Evolutionary conservation across 2,329 filamentous ascomycete species (phyloP).

Genomic region (Tolypocladium tundrense): DNA sequence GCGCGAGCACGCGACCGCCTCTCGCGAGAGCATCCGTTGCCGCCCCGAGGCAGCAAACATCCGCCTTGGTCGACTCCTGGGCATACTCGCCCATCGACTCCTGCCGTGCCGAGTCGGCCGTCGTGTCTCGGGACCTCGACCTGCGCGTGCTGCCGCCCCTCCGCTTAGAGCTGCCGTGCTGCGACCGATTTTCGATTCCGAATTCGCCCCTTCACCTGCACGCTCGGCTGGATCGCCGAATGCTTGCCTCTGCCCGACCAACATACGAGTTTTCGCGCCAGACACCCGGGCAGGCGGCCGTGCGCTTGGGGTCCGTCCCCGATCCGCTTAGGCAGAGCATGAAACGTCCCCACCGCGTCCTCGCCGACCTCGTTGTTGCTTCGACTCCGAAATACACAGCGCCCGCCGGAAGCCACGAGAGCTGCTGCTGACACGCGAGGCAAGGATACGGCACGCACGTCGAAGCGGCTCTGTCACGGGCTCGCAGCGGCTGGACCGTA

Average conservation of each 20-base stretch:
- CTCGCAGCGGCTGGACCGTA: not conserved
- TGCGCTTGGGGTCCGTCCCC: not conserved
- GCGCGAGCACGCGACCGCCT: not conserved
- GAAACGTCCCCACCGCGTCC: not conserved
- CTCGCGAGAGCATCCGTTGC: not conserved
- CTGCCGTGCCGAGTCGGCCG: not conserved
- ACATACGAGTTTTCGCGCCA: not conserved
- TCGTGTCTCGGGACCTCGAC: not conserved
- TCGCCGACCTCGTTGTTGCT: not conserved
- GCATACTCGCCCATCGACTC: too few relatives aligned
- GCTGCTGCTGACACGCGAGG: not conserved
- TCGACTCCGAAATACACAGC: not conserved
- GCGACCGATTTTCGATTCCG: not conserved
- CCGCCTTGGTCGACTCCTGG: too few relatives aligned
- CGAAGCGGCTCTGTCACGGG: not conserved
- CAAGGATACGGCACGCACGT: not conserved
- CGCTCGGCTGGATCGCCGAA: not conserved
- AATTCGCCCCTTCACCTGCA: not conserved
- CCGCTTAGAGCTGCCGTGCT: not conserved
- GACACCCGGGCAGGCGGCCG: not conserved
- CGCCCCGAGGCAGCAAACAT: not conserved
- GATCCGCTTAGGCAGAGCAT: not conserved
- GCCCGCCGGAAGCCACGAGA: not conserved
- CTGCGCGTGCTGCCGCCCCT: not conserved
- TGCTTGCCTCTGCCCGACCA: not conserved